Percentiles rank a stretch among this genome's conserved stretches.
Conservation (phyloP, 1,139 yeast species). For the Debaryomyces sp. region DNA sequence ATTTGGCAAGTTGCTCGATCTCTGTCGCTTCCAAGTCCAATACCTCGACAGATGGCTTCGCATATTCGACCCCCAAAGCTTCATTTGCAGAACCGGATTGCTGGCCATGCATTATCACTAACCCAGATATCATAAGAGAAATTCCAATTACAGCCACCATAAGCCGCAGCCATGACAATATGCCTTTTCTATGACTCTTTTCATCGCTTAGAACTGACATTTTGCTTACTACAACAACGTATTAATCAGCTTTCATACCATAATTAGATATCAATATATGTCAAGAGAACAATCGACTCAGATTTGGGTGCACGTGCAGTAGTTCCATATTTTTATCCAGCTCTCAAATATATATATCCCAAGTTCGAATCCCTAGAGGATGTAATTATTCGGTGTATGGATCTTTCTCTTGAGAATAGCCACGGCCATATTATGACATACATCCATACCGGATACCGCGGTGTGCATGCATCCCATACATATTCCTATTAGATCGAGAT, state of each 20-base stretch:
- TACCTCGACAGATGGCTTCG: not conserved
- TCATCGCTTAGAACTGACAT: not conserved
- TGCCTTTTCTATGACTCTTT: not conserved
- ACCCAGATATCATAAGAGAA: not conserved
- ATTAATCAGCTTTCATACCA: not conserved
- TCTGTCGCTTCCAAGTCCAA: not conserved
- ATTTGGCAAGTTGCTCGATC: constrained; percentile 4
- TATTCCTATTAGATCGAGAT: not conserved
- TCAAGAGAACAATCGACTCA: not conserved
- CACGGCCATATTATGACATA: not conserved
- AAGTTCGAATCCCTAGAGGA: not conserved
- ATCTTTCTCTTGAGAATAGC: not conserved
- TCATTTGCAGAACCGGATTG: not conserved
- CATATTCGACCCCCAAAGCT: not conserved
- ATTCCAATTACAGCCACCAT: not conserved
- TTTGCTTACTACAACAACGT: not conserved
- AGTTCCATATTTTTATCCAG: not conserved
- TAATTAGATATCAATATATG: not conserved
- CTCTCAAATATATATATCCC: not conserved
- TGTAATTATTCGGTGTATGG: not conserved
- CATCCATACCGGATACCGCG: not conserved
- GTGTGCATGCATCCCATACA: not conserved
- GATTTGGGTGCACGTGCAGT: not conserved
- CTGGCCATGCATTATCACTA: not conserved
- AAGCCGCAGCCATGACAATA: not conserved